Percentiles rank a stretch among this genome's conserved stretches.
phyloP scores from a whole-genome alignment of 2,329 filamentous ascomycete species.

The Aspergillus transmontanensis region DNA sequence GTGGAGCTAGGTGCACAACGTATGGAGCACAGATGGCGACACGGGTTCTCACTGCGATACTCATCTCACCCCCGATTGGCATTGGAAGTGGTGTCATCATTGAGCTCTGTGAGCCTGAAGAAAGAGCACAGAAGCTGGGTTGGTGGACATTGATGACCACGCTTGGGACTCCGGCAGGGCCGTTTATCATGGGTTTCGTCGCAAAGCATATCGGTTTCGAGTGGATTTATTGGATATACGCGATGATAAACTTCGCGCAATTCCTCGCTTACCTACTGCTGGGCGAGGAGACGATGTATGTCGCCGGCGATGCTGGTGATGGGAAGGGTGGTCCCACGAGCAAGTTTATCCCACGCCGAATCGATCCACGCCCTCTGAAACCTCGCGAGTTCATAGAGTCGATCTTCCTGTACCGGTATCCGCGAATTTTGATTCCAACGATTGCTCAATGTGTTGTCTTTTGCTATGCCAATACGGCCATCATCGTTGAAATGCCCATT shows the following conservation, averaged over 20 bases:
- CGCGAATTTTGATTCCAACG: constrained; percentile 53
- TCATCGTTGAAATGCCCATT: constrained; percentile 61
- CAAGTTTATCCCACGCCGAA: constrained; percentile 45
- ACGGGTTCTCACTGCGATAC: constrained; percentile 53
- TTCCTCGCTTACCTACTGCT: constrained; percentile 56
- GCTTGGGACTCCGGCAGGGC: constrained; percentile 46
- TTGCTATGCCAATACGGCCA: constrained; percentile 54
- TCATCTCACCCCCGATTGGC: constrained; percentile 54
- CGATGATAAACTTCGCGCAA: constrained; percentile 58
- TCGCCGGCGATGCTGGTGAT: constrained; percentile 33
- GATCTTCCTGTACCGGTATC: constrained; percentile 44
- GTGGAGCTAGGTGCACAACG: constrained; percentile 51
- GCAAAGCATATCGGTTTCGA: constrained; percentile 54
- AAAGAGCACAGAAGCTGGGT: constrained; percentile 55
- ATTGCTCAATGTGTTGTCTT: constrained; percentile 59
- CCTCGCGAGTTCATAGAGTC: constrained; percentile 54
- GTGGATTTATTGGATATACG: constrained; percentile 63
- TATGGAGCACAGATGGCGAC: constrained; percentile 54
- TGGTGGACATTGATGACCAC: constrained; percentile 56
- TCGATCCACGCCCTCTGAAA: constrained; percentile 51
- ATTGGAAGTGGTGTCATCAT: constrained; percentile 58
- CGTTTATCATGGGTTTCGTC: constrained; percentile 43
- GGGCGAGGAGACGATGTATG: constrained; percentile 56
- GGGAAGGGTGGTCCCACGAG: constrained; percentile 27
- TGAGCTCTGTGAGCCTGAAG: constrained; percentile 56